These are phyloP conservation scores for Colletotrichum scovillei DNA, from an alignment of 2,329 filamentous ascomycete species.

Conservation along the genomic window DNA sequence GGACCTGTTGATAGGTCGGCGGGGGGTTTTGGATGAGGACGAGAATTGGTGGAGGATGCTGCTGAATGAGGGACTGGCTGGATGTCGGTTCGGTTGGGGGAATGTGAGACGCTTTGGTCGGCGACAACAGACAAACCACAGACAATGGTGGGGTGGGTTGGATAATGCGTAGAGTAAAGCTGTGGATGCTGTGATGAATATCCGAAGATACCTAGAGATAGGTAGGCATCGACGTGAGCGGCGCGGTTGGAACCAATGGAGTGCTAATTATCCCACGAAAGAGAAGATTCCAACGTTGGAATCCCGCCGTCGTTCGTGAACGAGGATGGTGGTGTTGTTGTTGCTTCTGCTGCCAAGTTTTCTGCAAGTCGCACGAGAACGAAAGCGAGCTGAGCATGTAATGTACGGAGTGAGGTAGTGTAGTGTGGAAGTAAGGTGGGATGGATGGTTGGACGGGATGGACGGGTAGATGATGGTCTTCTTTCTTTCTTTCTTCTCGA, in stretches of 20 bases:
- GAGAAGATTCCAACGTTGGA: neutral
- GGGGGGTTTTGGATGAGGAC: neutral
- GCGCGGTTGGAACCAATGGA: neutral
- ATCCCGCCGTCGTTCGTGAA: neutral
- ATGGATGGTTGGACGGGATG: neutral
- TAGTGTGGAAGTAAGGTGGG: neutral
- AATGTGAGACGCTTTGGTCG: constrained; percentile 21
- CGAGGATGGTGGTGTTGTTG: neutral
- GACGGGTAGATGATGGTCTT: neutral
- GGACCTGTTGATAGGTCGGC: constrained; percentile 20
- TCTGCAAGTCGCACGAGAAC: constrained; percentile 13
- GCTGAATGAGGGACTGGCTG: neutral
- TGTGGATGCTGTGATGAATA: neutral
- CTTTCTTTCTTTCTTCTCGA: neutral
- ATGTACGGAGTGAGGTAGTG: no score
- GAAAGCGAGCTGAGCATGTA: constrained; percentile 9
- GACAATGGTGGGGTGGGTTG: neutral
- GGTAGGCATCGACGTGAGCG: neutral
- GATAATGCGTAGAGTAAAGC: neutral
- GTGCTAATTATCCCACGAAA: neutral
- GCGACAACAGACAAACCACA: constrained; percentile 1
- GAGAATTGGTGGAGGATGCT: neutral
- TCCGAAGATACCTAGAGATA: neutral
- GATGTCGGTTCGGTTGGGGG: constrained; percentile 3
- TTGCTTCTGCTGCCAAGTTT: constrained; percentile 27